These are phyloP conservation scores for Botrytis cinerea DNA, from an alignment of 2,329 filamentous ascomycete genomes.

Conservation along the genomic window DNA sequence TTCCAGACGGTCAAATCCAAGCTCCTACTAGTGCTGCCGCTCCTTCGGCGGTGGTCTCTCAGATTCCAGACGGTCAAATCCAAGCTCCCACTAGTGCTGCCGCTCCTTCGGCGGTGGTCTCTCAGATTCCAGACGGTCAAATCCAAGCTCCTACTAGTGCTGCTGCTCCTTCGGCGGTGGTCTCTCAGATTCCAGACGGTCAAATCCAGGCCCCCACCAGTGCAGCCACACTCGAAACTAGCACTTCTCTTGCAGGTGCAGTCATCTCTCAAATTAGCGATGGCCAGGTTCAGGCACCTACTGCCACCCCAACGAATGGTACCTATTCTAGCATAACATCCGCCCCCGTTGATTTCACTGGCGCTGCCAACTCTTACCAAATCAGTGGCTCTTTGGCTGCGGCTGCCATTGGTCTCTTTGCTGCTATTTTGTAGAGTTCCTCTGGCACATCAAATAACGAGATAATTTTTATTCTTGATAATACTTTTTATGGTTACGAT, in stretches of 20 bases:
- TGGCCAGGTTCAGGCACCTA: constrained; percentile 40
- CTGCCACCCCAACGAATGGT: constrained; percentile 4
- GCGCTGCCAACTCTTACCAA: constrained; percentile 2
- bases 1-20: constrained; percentile 25
- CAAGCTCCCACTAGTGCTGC: constrained; percentile 36
- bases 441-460: neutral
- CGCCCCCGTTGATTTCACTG: neutral
- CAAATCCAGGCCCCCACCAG: constrained; percentile 37
- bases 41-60: constrained; percentile 21
- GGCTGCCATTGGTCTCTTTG: constrained; percentile 18
- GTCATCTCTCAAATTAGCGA: constrained; percentile 38
- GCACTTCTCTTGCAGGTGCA: constrained; percentile 9
- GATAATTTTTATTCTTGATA: constrained; percentile 4
- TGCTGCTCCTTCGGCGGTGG: neutral
- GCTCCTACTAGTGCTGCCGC: constrained; percentile 34
- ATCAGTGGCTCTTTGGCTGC: neutral
- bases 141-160: constrained; percentile 38
- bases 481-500: neutral
- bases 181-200: constrained; percentile 39
- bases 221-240: neutral
- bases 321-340: neutral
- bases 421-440: constrained; percentile 27
- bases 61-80: constrained; percentile 43
- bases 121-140: constrained; percentile 20
- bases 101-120: constrained; percentile 43